Percentiles rank a stretch among this genome's conserved stretches.
Evolutionary conservation across 306 rosid genomes (phyloP).

Genomic region (Lathyrus oleraceus): DNA sequence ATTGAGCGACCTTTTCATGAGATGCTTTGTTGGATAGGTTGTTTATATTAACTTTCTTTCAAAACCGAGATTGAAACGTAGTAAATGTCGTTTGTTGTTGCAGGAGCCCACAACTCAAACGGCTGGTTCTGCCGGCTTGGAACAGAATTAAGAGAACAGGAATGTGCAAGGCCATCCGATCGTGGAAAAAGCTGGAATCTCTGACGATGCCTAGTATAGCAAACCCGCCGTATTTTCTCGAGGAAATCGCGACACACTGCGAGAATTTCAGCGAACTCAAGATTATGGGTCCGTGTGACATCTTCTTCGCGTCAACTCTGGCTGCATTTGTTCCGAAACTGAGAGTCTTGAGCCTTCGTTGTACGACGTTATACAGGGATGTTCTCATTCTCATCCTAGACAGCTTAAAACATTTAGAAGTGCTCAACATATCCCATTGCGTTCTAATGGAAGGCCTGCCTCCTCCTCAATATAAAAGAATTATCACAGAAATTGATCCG

Average conservation of each 20-base stretch:
- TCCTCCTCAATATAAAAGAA: constrained; percentile 41
- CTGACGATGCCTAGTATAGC: constrained; percentile 78
- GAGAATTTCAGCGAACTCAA: constrained; percentile 66
- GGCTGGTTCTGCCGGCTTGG: constrained; percentile 84
- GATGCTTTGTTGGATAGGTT: background rate
- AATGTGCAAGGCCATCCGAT: constrained; percentile 67
- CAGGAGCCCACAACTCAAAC: constrained; percentile 62
- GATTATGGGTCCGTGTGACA: constrained; percentile 82
- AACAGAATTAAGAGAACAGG: constrained; percentile 76
- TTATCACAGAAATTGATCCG: constrained; percentile 49
- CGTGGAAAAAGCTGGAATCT: constrained; percentile 75
- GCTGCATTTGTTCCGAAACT: constrained; percentile 56
- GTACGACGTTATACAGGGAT: constrained; percentile 53
- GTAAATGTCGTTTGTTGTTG: constrained; percentile 22
- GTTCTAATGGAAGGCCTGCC: constrained; percentile 51
- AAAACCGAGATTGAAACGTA: constrained; percentile 12
- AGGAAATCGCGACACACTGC: constrained; percentile 66
- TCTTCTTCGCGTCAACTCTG: constrained; percentile 50
- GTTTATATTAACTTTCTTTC: background rate
- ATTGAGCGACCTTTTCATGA: background rate
- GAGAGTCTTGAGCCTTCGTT: constrained; percentile 73
- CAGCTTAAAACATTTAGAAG: constrained; percentile 54
- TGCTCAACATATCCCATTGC: constrained; percentile 76
- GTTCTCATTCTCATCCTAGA: constrained; percentile 58
- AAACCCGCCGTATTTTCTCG: constrained; percentile 63